These are phyloP conservation scores for Ophiostoma quercus DNA, from an alignment of 2,329 filamentous ascomycete genomes.

Conservation along the genomic window DNA sequence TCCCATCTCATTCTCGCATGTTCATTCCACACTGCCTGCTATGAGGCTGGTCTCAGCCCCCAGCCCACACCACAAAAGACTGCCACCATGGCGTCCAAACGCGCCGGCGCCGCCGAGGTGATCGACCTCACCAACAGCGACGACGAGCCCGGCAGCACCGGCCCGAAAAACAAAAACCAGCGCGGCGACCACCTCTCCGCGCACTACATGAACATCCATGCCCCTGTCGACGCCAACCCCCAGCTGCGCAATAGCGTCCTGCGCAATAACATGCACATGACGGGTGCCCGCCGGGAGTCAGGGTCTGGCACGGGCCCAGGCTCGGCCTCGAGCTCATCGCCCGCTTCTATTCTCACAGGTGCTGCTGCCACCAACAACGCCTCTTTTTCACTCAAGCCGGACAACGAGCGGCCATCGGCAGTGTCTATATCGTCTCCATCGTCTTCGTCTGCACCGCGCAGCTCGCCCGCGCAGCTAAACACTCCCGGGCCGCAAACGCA, in stretches of 20 bases:
- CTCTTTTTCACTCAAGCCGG: not conserved
- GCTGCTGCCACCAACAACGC: too few species aligned
- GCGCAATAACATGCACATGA: constrained; percentile 13
- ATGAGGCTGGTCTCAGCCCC: constrained; percentile 19
- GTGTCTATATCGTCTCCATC: too few species aligned
- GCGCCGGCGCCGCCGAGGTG: constrained; percentile 18
- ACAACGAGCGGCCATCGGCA: not conserved
- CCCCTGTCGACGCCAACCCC: not conserved
- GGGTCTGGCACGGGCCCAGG: too few species aligned
- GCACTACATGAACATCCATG: constrained; percentile 1
- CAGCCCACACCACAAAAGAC: too few species aligned
- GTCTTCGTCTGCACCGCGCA: not conserved
- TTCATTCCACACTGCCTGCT: constrained; percentile 19
- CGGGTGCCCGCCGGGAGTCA: not conserved
- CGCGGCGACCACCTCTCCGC: constrained; percentile 12
- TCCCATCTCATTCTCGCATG: constrained; percentile 5
- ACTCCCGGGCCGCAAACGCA: not conserved
- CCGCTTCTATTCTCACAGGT: too few species aligned
- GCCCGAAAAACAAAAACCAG: not conserved
- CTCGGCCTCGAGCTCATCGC: too few species aligned
- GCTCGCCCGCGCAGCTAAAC: not conserved
- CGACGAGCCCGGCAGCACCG: constrained; percentile 20
- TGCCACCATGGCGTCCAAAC: constrained; percentile 18
- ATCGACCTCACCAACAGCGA: constrained; percentile 27
- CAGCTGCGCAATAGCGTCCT: constrained; percentile 8